Base-by-base conservation (phyloP, 495 filamentous ascomycete species). In the Amphirosellinia nigrospora region DNA sequence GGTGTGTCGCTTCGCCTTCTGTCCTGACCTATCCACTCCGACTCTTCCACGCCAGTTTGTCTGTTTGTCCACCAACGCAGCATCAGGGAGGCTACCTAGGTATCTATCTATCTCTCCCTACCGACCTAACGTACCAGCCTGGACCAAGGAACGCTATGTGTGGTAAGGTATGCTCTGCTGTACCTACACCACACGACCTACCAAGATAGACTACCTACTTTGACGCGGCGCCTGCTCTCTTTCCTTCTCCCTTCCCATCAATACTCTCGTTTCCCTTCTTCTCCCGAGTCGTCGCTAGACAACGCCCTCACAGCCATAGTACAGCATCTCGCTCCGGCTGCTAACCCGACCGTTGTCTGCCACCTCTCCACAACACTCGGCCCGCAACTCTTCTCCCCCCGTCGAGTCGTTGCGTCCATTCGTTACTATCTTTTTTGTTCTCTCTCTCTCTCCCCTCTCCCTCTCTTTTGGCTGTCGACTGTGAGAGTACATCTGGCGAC, bases 341-440 rank as follows among this genome's bases (percentile, higher is more conserved):
- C 34, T 30, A n/a, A 61, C 21, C 58, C 58, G 58, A 23, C 58
- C 63, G 66, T 62, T 62, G 66, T 53, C 56, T 61, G 8, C 56
- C 36, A 43, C 66, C 66, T 68, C 66, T 45, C 56, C 66, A 68
- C 53, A 39, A 55, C 16, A 61, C 66, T 32, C 66, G 58, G 50
- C 55, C 66, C 66, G 58, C 45, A 61, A 41, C 41, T 50, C 56
- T 28, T 39, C 30, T 23, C 41, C 41, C 41, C 43, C 19, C 38
- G 30, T 43, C 41, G 45, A 61, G 67, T 46, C 23, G 68, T 64
- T 58, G 68, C 53, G 68, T 70, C 68, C 68, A 64, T 70, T 70
- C 68, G 68, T 64, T 64, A 64, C 60, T 64, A 55, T 50, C 26
- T 21, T 43, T 62, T 64, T 63, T 71, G 71, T 71, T 59, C 7